Conservation (phyloP, 257 asterid genomes). For the Fraxinus excelsior region DNA sequence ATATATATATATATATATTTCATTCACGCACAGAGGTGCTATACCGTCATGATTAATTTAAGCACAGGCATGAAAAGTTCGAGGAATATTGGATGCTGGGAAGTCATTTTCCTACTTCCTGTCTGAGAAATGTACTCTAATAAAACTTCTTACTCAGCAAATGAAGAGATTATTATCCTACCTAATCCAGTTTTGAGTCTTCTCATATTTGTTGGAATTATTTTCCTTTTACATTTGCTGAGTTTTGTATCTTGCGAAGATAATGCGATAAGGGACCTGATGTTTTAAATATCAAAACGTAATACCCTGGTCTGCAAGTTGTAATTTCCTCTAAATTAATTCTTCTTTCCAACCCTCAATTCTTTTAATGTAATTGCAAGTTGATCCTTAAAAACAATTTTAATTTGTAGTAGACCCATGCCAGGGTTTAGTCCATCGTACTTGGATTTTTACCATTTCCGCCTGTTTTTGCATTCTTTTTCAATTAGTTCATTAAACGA, state of each 20-base stretch:
- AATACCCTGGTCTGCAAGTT: too few relatives aligned
- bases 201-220: constrained; percentile 7
- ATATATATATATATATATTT: too few relatives aligned
- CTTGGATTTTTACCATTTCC: too few relatives aligned
- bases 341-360: too few relatives aligned
- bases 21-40: background rate
- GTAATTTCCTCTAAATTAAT: too few relatives aligned
- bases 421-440: too few relatives aligned
- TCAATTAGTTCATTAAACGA: too few relatives aligned
- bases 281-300: too few relatives aligned
- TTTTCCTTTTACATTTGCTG: background rate
- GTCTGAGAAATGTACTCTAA: background rate
- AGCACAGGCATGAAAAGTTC: background rate
- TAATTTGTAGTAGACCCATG: too few relatives aligned
- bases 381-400: too few relatives aligned
- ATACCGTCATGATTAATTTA: background rate
- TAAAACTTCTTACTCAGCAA: background rate
- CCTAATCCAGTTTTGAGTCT: background rate
- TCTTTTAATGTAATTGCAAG: too few relatives aligned
- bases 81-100: background rate
- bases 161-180: background rate
- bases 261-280: constrained; percentile 1
- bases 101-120: background rate
- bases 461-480: too few relatives aligned
- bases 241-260: constrained; percentile 2